Evolutionary conservation across 2,329 filamentous ascomycete genomes (phyloP), one percentile per base, ranked within the genome.

Genomic region (Aspergillus clavatus): DNA sequence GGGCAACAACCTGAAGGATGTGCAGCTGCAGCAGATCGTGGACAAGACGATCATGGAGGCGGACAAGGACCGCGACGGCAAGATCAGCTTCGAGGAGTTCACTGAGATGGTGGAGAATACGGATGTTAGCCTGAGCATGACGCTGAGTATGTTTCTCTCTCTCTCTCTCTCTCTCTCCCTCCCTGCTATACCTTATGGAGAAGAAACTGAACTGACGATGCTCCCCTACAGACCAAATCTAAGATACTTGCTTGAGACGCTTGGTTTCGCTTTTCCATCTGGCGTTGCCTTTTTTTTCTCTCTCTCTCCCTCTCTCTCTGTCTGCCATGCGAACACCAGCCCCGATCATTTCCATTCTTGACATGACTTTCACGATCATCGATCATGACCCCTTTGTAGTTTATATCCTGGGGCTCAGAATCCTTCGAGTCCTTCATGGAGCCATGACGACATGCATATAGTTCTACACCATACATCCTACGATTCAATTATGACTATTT

Each of bases 31-130:
- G 75, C 93, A 83, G 81, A 98, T 98, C 67, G 93, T 98, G 58
- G 93, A 98, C 76, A 98, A 98, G 82, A 98, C 93, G 48, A 97
- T 98, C 68, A 97, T 97, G 93, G 93, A 98, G 75, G 93, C 93
- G 39, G 93, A 98, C 71, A 79, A 90, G 58, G 93, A 98, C 71
- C 83, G 84, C 50, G 93, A 98, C 69, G 93, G 93, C 62, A 95
- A 94, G 79, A 97, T 98, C 69, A 95, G 89, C 76, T 98, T 98
- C 62, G 89, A 97, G 72, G 93, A 98, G 78, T 98, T 98, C 67
- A 91, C 84, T 50, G 89, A 93, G 75, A 97, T 98, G 91, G 93
- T 98, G 41, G 91, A 96, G 79, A 95, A 86, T 68, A 97, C 91
- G 21, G 82, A 84, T 66, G 76, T 84, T 38, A 79, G 75, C 49